Conservation (phyloP, 2,329 filamentous ascomycete species). For the Ceratocystis papillata region DNA sequence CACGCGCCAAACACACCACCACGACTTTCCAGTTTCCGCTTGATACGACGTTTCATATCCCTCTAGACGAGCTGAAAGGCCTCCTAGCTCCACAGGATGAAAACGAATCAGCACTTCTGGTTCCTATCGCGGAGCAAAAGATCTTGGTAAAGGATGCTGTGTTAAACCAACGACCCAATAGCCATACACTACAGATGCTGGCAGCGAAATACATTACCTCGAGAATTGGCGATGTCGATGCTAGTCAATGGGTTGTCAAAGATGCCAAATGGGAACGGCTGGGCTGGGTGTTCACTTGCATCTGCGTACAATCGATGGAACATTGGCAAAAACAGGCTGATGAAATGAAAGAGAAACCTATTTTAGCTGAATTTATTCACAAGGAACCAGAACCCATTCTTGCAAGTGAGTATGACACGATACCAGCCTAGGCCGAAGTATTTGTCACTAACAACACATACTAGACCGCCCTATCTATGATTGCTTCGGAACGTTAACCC, state of each 20-base stretch:
- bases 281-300: slow-evolving; percentile 45
- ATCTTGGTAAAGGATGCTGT: slow-evolving; percentile 39
- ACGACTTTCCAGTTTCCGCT: slow-evolving; percentile 39
- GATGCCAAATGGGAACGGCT: slow-evolving; percentile 37
- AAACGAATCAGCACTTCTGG: slow-evolving; percentile 28
- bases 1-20: slow-evolving; percentile 41
- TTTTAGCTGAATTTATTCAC: slow-evolving; percentile 41
- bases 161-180: slow-evolving; percentile 39
- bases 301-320: slow-evolving; percentile 43
- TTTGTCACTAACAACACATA: slow-evolving; percentile 23
- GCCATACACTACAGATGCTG: slow-evolving; percentile 40
- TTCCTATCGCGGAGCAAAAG: slow-evolving; percentile 31
- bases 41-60: slow-evolving; percentile 37
- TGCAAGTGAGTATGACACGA: slow-evolving; percentile 33
- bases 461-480: slow-evolving; percentile 49
- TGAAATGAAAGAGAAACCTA: slow-evolving; percentile 34
- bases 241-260: slow-evolving; percentile 40
- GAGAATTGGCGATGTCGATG: slow-evolving; percentile 37
- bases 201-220: slow-evolving; percentile 41
- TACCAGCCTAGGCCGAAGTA: not conserved
- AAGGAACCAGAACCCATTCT: slow-evolving; percentile 39
- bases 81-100: slow-evolving; percentile 30
- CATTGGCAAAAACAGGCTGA: slow-evolving; percentile 41
- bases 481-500: slow-evolving; percentile 42
- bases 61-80: slow-evolving; percentile 33